Evolutionary conservation across 306 rosid species (phyloP).

Genomic region (Prunus mume): DNA sequence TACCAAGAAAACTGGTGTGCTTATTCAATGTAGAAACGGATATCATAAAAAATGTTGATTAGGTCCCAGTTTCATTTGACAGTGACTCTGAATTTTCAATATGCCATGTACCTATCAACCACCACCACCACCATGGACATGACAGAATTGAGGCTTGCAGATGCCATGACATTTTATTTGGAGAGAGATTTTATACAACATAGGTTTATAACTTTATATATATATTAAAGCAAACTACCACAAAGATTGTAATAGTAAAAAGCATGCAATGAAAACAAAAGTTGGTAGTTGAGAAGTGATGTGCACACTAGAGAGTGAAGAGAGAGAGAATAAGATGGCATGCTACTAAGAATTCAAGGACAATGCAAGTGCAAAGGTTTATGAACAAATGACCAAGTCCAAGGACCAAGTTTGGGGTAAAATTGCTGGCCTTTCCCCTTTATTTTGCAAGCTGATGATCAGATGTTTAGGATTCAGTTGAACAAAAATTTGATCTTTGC

Average conservation of each 20-base stretch:
- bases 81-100: not conserved
- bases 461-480: not conserved
- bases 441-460: not conserved
- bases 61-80: constrained; percentile 4
- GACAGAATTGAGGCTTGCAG: not conserved
- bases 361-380: not conserved
- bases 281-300: not conserved
- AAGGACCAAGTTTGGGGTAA: too few relatives aligned
- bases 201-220: too few relatives aligned
- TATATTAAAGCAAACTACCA: not conserved
- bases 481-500: not conserved
- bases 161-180: not conserved
- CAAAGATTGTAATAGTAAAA: not conserved
- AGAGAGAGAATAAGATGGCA: not conserved
- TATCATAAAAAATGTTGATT: constrained; percentile 15
- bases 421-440: too few relatives aligned
- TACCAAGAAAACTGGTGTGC: not conserved
- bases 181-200: not conserved
- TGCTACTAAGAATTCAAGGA: not conserved
- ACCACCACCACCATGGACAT: not conserved
- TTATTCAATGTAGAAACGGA: not conserved
- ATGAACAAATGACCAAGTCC: not conserved
- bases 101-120: not conserved
- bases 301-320: not conserved
- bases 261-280: not conserved